Conservation (phyloP, 352 stramenopile species). For the Halophytophthora batemanensis region DNA sequence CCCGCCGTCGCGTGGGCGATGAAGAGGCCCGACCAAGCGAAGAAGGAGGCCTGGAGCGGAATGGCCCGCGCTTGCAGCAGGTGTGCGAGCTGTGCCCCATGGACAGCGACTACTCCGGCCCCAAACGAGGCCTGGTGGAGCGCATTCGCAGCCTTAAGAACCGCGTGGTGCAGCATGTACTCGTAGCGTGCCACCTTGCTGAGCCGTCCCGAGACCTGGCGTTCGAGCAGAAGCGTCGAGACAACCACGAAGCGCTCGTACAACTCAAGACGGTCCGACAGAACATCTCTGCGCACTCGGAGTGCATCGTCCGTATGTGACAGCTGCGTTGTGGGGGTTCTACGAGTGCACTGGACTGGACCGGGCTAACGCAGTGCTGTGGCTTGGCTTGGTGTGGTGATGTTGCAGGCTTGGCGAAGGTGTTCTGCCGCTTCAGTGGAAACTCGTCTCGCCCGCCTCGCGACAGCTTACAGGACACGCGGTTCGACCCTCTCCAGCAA, state of each 20-base stretch:
- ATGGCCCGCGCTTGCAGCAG: conserved; percentile 1
- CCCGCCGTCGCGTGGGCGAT: not conserved
- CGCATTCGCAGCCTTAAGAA: conserved; percentile 55
- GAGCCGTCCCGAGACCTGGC: conserved; percentile 49
- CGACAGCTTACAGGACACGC: conserved; percentile 8
- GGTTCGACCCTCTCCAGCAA: conserved; percentile 9
- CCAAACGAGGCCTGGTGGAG: conserved; percentile 19
- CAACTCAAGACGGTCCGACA: conserved; percentile 37
- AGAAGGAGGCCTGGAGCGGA: conserved; percentile 9
- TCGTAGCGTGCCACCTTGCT: conserved; percentile 47
- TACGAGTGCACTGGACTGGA: not conserved
- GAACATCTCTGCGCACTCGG: conserved; percentile 38
- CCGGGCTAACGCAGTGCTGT: not conserved
- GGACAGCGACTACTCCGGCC: conserved; percentile 17
- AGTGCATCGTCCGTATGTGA: conserved; percentile 48
- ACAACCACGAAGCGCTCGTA: conserved; percentile 39
- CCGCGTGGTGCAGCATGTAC: conserved; percentile 55
- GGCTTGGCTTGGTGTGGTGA: not conserved
- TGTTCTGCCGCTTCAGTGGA: conserved; percentile 24
- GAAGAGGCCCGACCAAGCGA: conserved; percentile 24
- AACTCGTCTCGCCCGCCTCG: conserved; percentile 17
- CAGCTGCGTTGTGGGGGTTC: not conserved
- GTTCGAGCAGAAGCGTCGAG: conserved; percentile 44
- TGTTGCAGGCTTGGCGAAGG: conserved; percentile 29
- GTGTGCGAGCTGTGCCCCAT: conserved; percentile 24